These are phyloP conservation scores for Lichtheimia ramosa DNA, from an alignment of 371 early-diverging fungal species.

Conservation along the genomic window DNA sequence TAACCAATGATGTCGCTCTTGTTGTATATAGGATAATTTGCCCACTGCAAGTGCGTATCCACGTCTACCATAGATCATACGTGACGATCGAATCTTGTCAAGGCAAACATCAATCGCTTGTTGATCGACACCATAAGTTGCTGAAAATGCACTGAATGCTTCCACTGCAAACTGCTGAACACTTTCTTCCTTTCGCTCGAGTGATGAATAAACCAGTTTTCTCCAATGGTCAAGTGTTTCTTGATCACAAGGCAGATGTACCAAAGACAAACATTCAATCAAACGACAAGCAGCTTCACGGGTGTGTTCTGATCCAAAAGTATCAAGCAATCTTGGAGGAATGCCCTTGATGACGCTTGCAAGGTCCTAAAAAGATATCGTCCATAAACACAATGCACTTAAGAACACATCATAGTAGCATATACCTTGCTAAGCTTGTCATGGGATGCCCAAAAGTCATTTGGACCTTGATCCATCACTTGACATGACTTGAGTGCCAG, in stretches of 20 bases:
- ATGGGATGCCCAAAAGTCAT: conserved; percentile 27
- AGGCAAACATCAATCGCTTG: conserved; percentile 32
- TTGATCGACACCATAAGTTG: conserved; percentile 36
- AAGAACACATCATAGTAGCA: conserved; percentile 9
- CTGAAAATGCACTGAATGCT: conserved; percentile 55
- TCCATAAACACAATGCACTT: too few relatives aligned
- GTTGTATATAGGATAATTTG: conserved; percentile 38
- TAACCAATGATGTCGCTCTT: conserved; percentile 17
- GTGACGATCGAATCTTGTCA: conserved; percentile 25
- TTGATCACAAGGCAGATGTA: conserved; percentile 38
- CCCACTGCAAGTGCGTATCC: conserved; percentile 75
- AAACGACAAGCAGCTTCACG: conserved; percentile 60
- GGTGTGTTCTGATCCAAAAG: conserved; percentile 70
- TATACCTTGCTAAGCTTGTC: conserved; percentile 40
- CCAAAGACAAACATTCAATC: conserved; percentile 47
- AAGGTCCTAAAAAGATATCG: too few relatives aligned
- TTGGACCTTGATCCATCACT: conserved; percentile 5
- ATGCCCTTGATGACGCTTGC: conserved; percentile 31
- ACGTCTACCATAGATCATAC: conserved; percentile 54
- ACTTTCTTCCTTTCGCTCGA: conserved; percentile 71
- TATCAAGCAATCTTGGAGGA: conserved; percentile 55
- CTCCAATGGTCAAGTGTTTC: conserved; percentile 45
- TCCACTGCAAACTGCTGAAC: conserved; percentile 64
- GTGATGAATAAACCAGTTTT: conserved; percentile 49
- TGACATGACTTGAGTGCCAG: conserved; percentile 50